These are phyloP conservation scores for Tricholoma flavovirens DNA, from an alignment of 768 basidiomycete species.

Conservation along the genomic window DNA sequence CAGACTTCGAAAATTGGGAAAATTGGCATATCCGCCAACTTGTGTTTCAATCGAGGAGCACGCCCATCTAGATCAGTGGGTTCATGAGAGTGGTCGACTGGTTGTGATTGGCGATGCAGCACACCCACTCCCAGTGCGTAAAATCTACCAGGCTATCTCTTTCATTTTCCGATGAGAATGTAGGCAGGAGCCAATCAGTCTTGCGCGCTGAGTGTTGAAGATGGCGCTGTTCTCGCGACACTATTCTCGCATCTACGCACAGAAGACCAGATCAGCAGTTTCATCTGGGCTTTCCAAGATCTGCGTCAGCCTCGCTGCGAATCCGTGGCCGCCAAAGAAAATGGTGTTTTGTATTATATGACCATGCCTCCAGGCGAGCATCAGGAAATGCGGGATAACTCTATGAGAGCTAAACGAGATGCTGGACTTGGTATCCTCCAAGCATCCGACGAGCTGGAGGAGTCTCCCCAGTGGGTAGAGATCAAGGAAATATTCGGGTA, in stretches of 20 bases:
- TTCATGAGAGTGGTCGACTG: constrained; percentile 36
- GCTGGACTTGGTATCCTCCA: constrained; percentile 16
- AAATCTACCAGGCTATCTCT: not conserved
- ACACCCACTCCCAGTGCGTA: constrained; percentile 47
- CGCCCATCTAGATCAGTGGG: constrained; percentile 43
- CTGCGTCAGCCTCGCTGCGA: constrained; percentile 44
- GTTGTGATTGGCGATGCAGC: constrained; percentile 52
- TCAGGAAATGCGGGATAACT: constrained; percentile 37
- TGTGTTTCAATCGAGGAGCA: constrained; percentile 33
- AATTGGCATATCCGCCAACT: constrained; percentile 27
- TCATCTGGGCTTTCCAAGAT: constrained; percentile 52
- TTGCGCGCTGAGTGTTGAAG: constrained; percentile 48
- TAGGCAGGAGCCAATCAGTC: constrained; percentile 50
- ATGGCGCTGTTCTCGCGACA: constrained; percentile 52
- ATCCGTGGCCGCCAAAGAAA: constrained; percentile 36
- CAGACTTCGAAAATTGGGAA: constrained; percentile 33
- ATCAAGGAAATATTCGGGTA: constrained; percentile 46
- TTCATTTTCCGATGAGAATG: not conserved
- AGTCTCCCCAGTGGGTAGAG: constrained; percentile 36
- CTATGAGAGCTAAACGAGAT: constrained; percentile 27
- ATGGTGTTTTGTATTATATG: constrained; percentile 37
- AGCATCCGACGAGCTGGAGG: constrained; percentile 5
- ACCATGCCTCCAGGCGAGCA: constrained; percentile 37
- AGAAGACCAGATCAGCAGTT: constrained; percentile 41
- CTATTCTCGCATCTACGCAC: constrained; percentile 49